These are phyloP conservation scores for Euptelea pleiosperma DNA, from an alignment of 164 flowering plant species.

Conservation along the genomic window DNA sequence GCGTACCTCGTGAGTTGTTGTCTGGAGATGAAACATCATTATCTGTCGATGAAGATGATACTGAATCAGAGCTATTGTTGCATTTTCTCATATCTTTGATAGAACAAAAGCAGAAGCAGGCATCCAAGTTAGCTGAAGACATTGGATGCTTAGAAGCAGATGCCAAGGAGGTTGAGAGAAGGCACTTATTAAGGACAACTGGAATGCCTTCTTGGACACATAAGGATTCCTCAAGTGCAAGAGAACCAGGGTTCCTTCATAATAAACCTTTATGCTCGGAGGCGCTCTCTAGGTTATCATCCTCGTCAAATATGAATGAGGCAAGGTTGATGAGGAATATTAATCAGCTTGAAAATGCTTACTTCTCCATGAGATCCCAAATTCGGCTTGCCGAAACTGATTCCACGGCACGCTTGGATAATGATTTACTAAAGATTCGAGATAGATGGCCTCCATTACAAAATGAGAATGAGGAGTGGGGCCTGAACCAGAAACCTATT, in stretches of 20 bases:
- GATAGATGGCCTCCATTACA: conserved; percentile 26
- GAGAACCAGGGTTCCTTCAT: too few relatives aligned
- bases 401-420: conserved; percentile 36
- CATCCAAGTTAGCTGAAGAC: conserved; percentile 55
- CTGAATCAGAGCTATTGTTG: conserved; percentile 72
- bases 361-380: conserved; percentile 74
- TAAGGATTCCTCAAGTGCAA: conserved; percentile 13
- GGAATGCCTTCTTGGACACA: conserved; percentile 17
- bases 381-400: conserved; percentile 38
- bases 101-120: conserved; percentile 61
- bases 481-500: conserved; percentile 13
- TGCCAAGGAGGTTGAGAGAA: conserved; percentile 62
- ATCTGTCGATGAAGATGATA: conserved; percentile 56
- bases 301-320: conserved; percentile 27
- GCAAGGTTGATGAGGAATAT: conserved; percentile 53
- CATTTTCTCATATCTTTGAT: conserved; percentile 63
- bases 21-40: conserved; percentile 38
- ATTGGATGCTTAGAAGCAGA: conserved; percentile 65
- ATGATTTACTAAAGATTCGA: conserved; percentile 42
- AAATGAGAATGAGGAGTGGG: conserved; percentile 24
- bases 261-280: conserved; percentile 22
- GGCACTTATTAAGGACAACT: conserved; percentile 28
- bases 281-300: conserved; percentile 12
- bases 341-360: conserved; percentile 77
- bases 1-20: conserved; percentile 35